These are phyloP conservation scores for Musa beccarii DNA, from an alignment of 176 grass and related monocot species.

Conservation along the genomic window DNA sequence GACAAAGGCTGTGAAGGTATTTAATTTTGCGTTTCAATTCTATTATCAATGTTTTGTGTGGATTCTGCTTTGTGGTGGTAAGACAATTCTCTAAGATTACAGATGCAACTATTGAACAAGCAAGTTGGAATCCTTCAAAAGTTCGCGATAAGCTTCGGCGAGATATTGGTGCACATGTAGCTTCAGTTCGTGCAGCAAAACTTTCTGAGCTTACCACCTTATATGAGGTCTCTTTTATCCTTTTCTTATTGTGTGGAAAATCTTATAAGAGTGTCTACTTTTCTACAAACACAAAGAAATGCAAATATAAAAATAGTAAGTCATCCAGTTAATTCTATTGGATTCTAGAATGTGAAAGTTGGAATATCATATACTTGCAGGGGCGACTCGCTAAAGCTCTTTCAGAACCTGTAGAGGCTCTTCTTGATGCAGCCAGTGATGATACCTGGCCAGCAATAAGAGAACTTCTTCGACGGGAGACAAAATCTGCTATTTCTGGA, in stretches of 20 bases:
- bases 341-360: background rate
- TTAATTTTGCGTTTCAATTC: background rate
- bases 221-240: constrained; percentile 56
- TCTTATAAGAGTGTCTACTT: constrained; percentile 4
- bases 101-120: constrained; percentile 95
- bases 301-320: background rate
- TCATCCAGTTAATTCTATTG: background rate
- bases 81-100: constrained; percentile 4
- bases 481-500: constrained; percentile 51
- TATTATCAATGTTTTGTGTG: background rate
- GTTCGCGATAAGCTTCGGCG: constrained; percentile 82
- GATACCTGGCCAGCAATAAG: constrained; percentile 91
- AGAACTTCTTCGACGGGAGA: constrained; percentile 77
- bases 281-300: background rate
- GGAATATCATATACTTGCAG: constrained; percentile 40
- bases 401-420: constrained; percentile 72
- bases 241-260: background rate
- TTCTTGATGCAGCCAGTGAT: constrained; percentile 72
- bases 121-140: constrained; percentile 85
- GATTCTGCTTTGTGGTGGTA: constrained; percentile 1
- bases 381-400: constrained; percentile 58
- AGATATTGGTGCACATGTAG: constrained; percentile 73
- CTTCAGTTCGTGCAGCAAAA: constrained; percentile 65
- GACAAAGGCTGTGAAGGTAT: constrained; percentile 90
- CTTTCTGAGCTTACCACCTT: constrained; percentile 66